phyloP scores from a whole-genome alignment of 1,139 yeast species.

The Candida freyschussii region DNA sequence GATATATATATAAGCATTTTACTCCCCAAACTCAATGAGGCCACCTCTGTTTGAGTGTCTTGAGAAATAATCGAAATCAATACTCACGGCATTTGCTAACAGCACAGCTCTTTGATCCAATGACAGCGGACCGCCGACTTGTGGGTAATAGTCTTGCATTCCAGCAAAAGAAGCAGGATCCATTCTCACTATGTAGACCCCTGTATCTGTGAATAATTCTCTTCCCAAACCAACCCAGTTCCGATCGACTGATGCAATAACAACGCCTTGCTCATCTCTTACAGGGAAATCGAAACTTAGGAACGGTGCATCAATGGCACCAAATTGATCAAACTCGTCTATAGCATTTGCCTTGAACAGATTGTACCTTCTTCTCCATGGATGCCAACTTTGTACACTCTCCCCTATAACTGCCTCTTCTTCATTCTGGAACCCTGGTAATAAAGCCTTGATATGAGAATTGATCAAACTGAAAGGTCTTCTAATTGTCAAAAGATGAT shows the following conservation, averaged over 20 bases:
- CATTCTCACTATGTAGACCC: slow-evolving; percentile 82
- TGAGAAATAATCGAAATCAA: slow-evolving; percentile 90
- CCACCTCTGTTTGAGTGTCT: slow-evolving; percentile 20
- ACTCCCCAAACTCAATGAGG: slow-evolving; percentile 10
- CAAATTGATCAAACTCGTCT: slow-evolving; percentile 48
- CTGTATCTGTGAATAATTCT: slow-evolving; percentile 91
- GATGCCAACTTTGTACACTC: slow-evolving; percentile 88
- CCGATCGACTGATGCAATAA: slow-evolving; percentile 76
- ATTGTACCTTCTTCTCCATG: slow-evolving; percentile 85
- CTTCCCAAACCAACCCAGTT: slow-evolving; percentile 95
- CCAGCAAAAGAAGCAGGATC: slow-evolving; percentile 34
- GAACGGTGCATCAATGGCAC: slow-evolving; percentile 81
- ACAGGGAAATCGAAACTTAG: slow-evolving; percentile 85
- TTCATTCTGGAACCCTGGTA: slow-evolving; percentile 43
- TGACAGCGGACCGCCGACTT: slow-evolving; percentile 36
- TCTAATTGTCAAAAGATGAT: slow-evolving; percentile 60
- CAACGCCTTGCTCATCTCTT: slow-evolving; percentile 45
- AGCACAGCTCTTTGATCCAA: slow-evolving; percentile 82
- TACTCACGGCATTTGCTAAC: slow-evolving; percentile 81
- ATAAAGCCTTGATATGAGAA: slow-evolving; percentile 71
- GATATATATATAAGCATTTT: too few relatives aligned
- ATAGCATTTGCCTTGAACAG: slow-evolving; percentile 45
- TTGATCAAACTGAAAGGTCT: slow-evolving; percentile 87
- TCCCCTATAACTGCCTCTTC: slow-evolving; percentile 64
- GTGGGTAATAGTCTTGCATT: slow-evolving; percentile 17